Base-by-base conservation (phyloP, 345 rosid species). In the Camelina hispida region DNA sequence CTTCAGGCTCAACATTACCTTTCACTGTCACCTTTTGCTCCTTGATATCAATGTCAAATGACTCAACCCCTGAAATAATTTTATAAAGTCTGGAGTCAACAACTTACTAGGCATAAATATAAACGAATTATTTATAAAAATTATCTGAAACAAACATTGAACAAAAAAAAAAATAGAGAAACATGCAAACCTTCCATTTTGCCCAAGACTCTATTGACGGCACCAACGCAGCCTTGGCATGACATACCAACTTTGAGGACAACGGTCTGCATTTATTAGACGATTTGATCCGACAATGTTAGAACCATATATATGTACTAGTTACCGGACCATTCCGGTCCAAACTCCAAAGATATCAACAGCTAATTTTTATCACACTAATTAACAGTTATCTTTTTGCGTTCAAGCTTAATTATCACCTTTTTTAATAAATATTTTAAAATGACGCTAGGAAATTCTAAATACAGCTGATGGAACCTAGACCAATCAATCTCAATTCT, bases 211-310 rank as follows among this genome's bases (percentile, higher is more conserved):
- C 98, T 85, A 75, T 84, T 89, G 70, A 94, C 97, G 35, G 98
- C 92, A 40, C 97, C 98, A 22, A 80, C 87, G 13, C 97, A 91
- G 58, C 96, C 97, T 74, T 85, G 79, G 20, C 96, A 94, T 69
- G 98, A 86, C 98, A 94, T 94, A 16, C 84, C 91, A 71, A 91
- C 98, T 83, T 86, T 89, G 66, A 94, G 95, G 68, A 89, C 93
- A 62, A 87, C 91, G 6, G 90, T 91, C 97, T 94, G 89, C 72
- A 25, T 38, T 37, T 50, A 38, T 23, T 34, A 35, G 8, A 66
- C 51, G 57, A 10, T 13, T 43, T 20, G 1, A 34, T 65, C 46
- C 20, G 11, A 68, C 6, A 40, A 30, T 0, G 9, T 43, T 43
- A 63, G 14, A 62, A 23, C 43, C 11, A 53, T 32, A 57, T 37